phyloP scores from a whole-genome alignment of 2,329 filamentous ascomycete species.

The Colletotrichum cereale region DNA sequence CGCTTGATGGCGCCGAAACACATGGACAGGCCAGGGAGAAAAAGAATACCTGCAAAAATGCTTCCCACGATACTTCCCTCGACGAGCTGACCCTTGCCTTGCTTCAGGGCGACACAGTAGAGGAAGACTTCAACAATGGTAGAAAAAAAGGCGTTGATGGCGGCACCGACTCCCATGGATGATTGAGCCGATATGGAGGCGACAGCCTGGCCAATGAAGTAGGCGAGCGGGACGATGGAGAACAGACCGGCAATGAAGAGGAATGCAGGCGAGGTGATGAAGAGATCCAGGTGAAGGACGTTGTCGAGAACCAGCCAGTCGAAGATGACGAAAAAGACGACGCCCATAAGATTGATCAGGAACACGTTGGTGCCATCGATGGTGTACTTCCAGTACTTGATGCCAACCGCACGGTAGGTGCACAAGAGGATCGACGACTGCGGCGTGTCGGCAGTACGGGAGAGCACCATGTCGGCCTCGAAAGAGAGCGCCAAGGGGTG shows the following conservation, averaged over 20 bases:
- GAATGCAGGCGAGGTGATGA: conserved; percentile 85
- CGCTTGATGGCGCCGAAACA: conserved; percentile 98
- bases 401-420: conserved; percentile 94
- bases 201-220: conserved; percentile 98
- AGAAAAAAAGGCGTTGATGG: conserved; percentile 98
- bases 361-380: conserved; percentile 99
- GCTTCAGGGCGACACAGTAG: conserved; percentile 92
- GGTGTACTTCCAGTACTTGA: conserved; percentile 99
- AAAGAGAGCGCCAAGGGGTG: conserved; percentile 95
- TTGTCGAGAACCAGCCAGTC: conserved; percentile 87
- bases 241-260: conserved; percentile 86
- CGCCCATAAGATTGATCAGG: conserved; percentile 93
- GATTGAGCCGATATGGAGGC: conserved; percentile 98
- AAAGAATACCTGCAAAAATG: conserved; percentile 96
- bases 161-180: conserved; percentile 96
- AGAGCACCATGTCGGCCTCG: conserved; percentile 84
- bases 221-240: conserved; percentile 95
- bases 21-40: conserved; percentile 96
- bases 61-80: conserved; percentile 98
- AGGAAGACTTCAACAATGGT: conserved; percentile 98
- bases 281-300: conserved; percentile 75
- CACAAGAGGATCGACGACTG: conserved; percentile 92
- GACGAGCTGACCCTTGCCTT: conserved; percentile 93
- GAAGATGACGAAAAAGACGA: conserved; percentile 94
- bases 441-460: conserved; percentile 76